Evolutionary conservation across 352 stramenopile species (phyloP).

Genomic region (Elongisporangium prolatum): DNA sequence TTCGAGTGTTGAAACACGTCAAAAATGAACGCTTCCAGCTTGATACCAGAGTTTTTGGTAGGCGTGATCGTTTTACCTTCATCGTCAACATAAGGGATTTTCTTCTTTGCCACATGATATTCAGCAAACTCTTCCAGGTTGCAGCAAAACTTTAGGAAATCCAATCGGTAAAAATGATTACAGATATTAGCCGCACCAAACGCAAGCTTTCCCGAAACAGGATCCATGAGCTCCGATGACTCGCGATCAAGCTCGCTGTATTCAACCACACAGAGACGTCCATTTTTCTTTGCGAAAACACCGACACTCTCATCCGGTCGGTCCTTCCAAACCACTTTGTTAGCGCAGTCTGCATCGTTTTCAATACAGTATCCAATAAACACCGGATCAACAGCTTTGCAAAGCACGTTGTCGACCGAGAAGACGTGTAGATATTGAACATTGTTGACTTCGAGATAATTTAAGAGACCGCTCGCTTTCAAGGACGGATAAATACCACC

Average conservation of each 20-base stretch:
- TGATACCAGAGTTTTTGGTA: constrained; percentile 86
- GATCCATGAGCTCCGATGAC: constrained; percentile 55
- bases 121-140: constrained; percentile 89
- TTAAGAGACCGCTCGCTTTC: constrained; percentile 80
- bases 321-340: constrained; percentile 96
- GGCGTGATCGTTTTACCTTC: constrained; percentile 58
- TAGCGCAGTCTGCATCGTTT: constrained; percentile 92
- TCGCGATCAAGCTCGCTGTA: constrained; percentile 94
- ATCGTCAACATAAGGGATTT: constrained; percentile 86
- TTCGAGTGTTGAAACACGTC: constrained; percentile 91
- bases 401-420: constrained; percentile 97
- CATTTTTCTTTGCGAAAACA: constrained; percentile 79
- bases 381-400: constrained; percentile 92
- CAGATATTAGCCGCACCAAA: constrained; percentile 98
- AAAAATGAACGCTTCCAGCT: constrained; percentile 97
- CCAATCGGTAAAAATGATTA: constrained; percentile 96
- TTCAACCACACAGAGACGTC: constrained; percentile 92
- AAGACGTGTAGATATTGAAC: constrained; percentile 97
- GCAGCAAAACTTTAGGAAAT: constrained; percentile 84
- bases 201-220: constrained; percentile 75
- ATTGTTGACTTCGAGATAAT: constrained; percentile 72
- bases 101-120: constrained; percentile 89
- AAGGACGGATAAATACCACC: constrained; percentile 95
- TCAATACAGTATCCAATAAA: constrained; percentile 97
- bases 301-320: constrained; percentile 92